Percentiles rank a stretch among this genome's conserved stretches.
Evolutionary conservation across 352 stramenopile genomes (phyloP).

Genomic region (Phytophthora rubi): DNA sequence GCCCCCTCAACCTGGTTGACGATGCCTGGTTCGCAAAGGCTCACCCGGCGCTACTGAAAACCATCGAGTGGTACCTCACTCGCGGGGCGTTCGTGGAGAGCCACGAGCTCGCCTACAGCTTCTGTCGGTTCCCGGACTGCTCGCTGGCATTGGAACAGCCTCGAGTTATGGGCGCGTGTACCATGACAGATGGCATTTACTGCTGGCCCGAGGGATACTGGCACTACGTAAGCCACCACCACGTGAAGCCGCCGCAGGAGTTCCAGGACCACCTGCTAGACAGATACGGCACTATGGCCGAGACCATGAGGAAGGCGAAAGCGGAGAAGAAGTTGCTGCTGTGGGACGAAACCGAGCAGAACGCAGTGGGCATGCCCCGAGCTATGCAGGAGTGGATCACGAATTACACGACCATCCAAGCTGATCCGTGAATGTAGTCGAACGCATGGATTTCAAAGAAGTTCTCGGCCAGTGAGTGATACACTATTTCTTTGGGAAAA

Average conservation of each 20-base stretch:
- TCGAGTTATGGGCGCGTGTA: conserved; percentile 74
- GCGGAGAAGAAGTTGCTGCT: conserved; percentile 45
- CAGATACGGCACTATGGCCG: conserved; percentile 40
- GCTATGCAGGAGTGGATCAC: conserved; percentile 78
- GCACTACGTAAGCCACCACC: conserved; percentile 74
- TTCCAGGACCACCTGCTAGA: conserved; percentile 65
- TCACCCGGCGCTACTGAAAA: conserved; percentile 17
- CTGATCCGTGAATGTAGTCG: conserved; percentile 6
- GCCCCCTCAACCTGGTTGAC: conserved; percentile 62
- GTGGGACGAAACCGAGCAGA: conserved; percentile 55
- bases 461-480: too few relatives aligned
- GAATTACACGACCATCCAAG: conserved; percentile 57
- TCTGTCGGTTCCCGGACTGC: conserved; percentile 73
- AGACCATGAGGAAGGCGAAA: conserved; percentile 35
- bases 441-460: background rate
- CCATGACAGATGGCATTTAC: conserved; percentile 76
- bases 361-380: conserved; percentile 48
- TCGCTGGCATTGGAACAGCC: conserved; percentile 38
- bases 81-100: conserved; percentile 66
- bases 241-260: conserved; percentile 62
- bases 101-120: conserved; percentile 85
- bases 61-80: conserved; percentile 69
- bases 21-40: conserved; percentile 48
- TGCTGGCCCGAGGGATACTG: conserved; percentile 83
- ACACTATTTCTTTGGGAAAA: background rate